Evolutionary conservation across 2,329 filamentous ascomycete genomes (phyloP).

Genomic region (Pseudogymnoascus sp.): DNA sequence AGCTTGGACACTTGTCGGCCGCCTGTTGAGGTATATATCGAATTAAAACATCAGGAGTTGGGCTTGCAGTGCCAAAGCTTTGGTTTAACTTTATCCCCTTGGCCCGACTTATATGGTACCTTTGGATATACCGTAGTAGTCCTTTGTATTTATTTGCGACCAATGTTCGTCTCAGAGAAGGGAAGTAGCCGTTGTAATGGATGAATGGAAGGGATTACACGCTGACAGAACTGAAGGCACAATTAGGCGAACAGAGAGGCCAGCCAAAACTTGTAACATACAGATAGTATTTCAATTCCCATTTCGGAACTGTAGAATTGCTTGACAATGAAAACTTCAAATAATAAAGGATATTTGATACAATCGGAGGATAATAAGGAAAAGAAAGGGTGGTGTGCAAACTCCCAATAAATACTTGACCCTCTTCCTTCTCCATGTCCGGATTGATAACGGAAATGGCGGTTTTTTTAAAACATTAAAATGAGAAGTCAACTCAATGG

Average conservation of each 20-base stretch:
- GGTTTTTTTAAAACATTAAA: background rate
- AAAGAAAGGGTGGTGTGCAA: background rate
- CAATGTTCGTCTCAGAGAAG: background rate
- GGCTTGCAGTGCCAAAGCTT: background rate
- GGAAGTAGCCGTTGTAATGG: background rate
- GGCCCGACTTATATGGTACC: background rate
- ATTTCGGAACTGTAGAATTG: background rate
- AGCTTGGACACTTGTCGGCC: background rate
- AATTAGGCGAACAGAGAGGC: background rate
- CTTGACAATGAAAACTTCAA: background rate
- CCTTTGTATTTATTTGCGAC: background rate
- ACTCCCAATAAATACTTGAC: background rate
- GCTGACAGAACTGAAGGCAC: background rate
- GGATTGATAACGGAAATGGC: background rate
- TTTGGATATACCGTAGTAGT: background rate
- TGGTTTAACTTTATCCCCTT: background rate
- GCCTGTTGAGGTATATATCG: background rate
- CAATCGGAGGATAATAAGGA: background rate
- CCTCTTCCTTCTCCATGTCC: background rate
- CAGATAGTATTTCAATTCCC: background rate
- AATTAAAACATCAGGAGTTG: background rate
- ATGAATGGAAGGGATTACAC: background rate
- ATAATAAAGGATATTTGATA: background rate
- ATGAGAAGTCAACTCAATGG: slow-evolving; percentile 1
- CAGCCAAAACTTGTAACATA: background rate